A percentile compares a stretch with the other conserved stretches of the same genome.
Conservation (phyloP, 1,284 basidiomycete genomes). For the Marasmius sp. region DNA sequence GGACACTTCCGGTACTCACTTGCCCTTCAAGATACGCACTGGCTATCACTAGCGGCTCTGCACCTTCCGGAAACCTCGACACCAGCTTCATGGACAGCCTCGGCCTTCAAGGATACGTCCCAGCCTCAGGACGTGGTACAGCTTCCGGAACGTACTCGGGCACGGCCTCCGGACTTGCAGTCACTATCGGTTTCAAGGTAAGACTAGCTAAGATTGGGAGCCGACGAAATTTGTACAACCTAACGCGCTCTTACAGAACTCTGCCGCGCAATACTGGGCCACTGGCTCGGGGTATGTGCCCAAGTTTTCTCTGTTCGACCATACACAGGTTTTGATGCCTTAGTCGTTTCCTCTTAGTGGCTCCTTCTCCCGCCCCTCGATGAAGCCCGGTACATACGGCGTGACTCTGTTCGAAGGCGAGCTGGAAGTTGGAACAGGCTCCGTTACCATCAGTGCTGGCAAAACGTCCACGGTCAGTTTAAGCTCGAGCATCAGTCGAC, state of each 20-base stretch:
- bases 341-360: constrained; percentile 25
- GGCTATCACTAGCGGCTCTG: constrained; percentile 39
- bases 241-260: constrained; percentile 29
- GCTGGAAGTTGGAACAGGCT: constrained; percentile 40
- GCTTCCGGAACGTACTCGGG: constrained; percentile 45
- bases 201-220: neutral
- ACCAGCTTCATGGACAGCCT: constrained; percentile 45
- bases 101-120: constrained; percentile 42
- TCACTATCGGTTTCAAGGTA: constrained; percentile 45
- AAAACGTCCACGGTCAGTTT: constrained; percentile 34
- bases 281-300: constrained; percentile 33
- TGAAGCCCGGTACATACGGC: constrained; percentile 47
- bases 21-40: constrained; percentile 33
- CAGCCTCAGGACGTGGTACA: constrained; percentile 42
- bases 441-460: constrained; percentile 42
- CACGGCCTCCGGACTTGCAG: constrained; percentile 36
- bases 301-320: neutral
- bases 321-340: neutral
- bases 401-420: constrained; percentile 39
- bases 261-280: constrained; percentile 46
- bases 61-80: constrained; percentile 42
- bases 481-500: constrained; percentile 29
- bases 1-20: neutral
- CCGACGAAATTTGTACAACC: neutral
- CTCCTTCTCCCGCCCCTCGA: constrained; percentile 41